Conservation (phyloP, 2,329 filamentous ascomycete genomes). For the Fusarium dlaminii region DNA sequence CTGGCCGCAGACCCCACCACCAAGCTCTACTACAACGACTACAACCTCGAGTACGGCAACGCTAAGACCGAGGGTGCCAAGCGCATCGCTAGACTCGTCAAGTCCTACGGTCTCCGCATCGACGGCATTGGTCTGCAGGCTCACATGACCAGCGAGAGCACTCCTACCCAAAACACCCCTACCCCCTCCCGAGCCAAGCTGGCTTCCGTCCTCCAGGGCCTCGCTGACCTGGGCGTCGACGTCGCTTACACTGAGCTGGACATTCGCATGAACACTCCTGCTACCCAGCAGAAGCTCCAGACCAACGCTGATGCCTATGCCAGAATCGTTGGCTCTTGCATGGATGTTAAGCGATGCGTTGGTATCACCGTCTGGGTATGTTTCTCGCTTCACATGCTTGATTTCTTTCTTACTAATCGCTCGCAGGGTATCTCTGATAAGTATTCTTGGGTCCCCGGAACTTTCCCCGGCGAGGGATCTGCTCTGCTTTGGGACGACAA, state of each 20-base stretch:
- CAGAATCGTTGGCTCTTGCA: constrained; percentile 12
- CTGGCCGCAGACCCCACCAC: constrained; percentile 10
- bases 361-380: constrained; percentile 17
- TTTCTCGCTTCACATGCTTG: neutral
- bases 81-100: constrained; percentile 7
- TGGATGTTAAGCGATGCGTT: constrained; percentile 19
- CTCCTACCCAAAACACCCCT: constrained; percentile 3
- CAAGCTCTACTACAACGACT: constrained; percentile 25
- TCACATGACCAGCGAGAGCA: constrained; percentile 25
- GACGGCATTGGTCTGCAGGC: constrained; percentile 13
- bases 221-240: neutral
- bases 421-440: constrained; percentile 10
- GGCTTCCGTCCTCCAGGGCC: neutral
- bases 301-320: constrained; percentile 4
- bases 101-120: constrained; percentile 17
- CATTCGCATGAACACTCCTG: constrained; percentile 12
- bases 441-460: constrained; percentile 10
- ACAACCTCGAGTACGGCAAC: constrained; percentile 15
- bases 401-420: neutral
- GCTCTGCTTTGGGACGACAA: constrained; percentile 13
- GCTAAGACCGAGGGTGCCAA: constrained; percentile 9
- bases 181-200: constrained; percentile 5
- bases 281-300: constrained; percentile 5
- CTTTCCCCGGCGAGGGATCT: constrained; percentile 6
- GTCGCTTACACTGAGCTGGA: constrained; percentile 14